These are phyloP conservation scores for Salpingoeca rosetta DNA, from an alignment of 78 protist genomes.

Conservation along the genomic window DNA sequence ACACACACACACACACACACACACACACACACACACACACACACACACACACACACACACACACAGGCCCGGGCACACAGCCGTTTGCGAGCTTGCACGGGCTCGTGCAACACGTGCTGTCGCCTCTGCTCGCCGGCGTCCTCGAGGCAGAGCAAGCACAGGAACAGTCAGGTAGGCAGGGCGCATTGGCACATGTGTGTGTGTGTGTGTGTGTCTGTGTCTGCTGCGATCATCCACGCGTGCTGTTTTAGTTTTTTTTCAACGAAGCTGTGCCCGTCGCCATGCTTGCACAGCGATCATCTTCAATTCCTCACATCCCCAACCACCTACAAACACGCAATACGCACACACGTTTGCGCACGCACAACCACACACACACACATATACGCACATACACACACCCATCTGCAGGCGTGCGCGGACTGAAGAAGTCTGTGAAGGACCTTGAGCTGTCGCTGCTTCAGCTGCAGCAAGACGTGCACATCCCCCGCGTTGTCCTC, in stretches of 20 bases:
- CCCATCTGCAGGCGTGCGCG: not conserved
- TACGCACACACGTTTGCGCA: not conserved
- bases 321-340: not conserved
- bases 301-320: not conserved
- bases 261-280: too few species aligned
- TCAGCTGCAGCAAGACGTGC: conserved; percentile 55
- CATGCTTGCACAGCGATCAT: not conserved
- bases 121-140: not conserved
- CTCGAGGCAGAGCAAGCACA: not conserved
- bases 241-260: too few species aligned
- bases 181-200: too few species aligned
- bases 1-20: too few species aligned
- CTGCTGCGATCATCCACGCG: too few species aligned
- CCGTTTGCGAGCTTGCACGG: not conserved
- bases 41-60: too few species aligned
- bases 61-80: too few species aligned
- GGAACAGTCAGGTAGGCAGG: not conserved
- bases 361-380: not conserved
- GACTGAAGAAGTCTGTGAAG: not conserved
- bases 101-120: not conserved
- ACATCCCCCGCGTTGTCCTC: conserved; percentile 52
- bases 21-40: too few species aligned
- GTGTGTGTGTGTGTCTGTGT: too few species aligned
- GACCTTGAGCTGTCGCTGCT: conserved; percentile 53
- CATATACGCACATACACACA: not conserved